A percentile compares a stretch with the other conserved stretches of the same genome.
These are phyloP conservation scores for Quercus dentata DNA, from an alignment of 306 rosid species.

Conservation along the genomic window DNA sequence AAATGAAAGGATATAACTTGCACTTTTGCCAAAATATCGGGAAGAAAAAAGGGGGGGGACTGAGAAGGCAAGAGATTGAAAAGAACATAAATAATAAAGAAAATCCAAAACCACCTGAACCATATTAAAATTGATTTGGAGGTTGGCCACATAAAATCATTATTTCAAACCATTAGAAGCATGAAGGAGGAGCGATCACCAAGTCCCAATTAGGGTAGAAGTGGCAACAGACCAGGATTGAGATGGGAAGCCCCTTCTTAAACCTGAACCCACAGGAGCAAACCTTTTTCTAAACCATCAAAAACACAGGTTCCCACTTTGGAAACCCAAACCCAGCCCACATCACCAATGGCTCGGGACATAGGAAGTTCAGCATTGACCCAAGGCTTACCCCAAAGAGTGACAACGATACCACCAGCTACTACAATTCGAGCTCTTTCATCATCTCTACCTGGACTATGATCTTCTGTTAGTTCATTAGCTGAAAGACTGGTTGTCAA, in stretches of 20 bases:
- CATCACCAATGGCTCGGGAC: too few species aligned
- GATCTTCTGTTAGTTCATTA: too few species aligned
- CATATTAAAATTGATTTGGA: neutral
- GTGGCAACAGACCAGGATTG: neutral
- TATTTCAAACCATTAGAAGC: neutral
- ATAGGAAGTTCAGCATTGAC: neutral
- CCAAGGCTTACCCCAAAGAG: neutral
- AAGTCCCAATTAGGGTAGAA: neutral
- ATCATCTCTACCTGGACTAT: constrained; percentile 2
- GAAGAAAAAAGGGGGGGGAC: too few species aligned
- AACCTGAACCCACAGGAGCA: neutral
- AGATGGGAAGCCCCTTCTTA: neutral
- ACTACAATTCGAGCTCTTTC: constrained; percentile 2
- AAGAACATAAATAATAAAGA: too few species aligned
- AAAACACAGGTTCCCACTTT: neutral
- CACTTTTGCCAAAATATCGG: too few species aligned
- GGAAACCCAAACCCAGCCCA: neutral
- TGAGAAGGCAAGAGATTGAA: too few species aligned
- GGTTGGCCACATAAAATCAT: neutral
- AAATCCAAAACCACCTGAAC: too few species aligned
- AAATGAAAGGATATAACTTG: neutral
- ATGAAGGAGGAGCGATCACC: neutral
- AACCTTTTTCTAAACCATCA: neutral
- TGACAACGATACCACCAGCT: neutral
- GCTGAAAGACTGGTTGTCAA: too few species aligned